A percentile compares a stretch with the other conserved stretches of the same genome.
Conservation (phyloP, 2,329 filamentous ascomycete genomes). For the Hortaea werneckii region DNA sequence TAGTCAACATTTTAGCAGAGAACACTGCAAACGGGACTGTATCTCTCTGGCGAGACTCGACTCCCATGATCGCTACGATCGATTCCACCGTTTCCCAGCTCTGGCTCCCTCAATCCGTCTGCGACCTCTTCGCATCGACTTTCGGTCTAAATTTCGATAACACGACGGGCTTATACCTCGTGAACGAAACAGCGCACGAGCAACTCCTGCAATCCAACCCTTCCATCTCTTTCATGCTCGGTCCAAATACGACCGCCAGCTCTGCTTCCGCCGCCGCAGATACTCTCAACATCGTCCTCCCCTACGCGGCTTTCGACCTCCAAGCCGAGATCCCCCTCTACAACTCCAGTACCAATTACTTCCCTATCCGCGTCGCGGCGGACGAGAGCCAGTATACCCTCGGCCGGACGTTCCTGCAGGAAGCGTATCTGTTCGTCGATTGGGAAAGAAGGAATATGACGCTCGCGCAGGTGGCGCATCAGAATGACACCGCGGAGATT, state of each 20-base stretch:
- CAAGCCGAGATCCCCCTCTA: constrained; percentile 15
- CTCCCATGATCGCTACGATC: constrained; percentile 12
- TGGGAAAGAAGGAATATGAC: constrained; percentile 26
- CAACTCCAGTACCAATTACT: constrained; percentile 22
- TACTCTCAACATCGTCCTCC: constrained; percentile 23
- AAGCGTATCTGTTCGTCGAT: constrained; percentile 30
- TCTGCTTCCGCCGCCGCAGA: neutral
- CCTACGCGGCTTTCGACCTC: constrained; percentile 30
- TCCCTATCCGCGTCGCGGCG: constrained; percentile 28
- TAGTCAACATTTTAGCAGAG: constrained; percentile 15
- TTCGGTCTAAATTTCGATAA: constrained; percentile 30
- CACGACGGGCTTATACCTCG: constrained; percentile 25
- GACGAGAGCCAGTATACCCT: constrained; percentile 30
- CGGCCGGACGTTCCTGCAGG: constrained; percentile 31
- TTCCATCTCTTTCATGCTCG: constrained; percentile 28
- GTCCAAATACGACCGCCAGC: neutral
- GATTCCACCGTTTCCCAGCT: constrained; percentile 30
- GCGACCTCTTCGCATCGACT: constrained; percentile 25
- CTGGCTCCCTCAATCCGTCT: constrained; percentile 29
- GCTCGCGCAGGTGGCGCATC: neutral
- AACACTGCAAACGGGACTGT: constrained; percentile 6
- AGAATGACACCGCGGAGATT: neutral
- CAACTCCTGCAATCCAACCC: constrained; percentile 24
- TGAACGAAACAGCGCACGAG: constrained; percentile 28
- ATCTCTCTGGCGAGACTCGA: constrained; percentile 16